Percentiles rank a stretch among this genome's conserved stretches.
Conservation (phyloP, 495 filamentous ascomycete genomes). For the Cudoniella acicularis region DNA sequence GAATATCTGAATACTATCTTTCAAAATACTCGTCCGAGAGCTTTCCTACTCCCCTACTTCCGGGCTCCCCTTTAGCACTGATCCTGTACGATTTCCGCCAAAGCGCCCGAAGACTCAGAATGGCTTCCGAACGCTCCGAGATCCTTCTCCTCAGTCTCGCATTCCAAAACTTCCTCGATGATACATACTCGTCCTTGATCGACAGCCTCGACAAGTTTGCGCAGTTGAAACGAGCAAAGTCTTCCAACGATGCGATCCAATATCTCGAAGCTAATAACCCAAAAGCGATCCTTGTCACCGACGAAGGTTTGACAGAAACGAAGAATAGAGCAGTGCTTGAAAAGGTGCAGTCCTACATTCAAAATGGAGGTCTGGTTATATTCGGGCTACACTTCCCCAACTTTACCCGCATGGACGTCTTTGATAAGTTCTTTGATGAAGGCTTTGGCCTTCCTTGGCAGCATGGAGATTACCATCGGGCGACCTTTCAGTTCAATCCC, state of each 20-base stretch:
- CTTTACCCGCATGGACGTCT: constrained; percentile 1
- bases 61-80: too few relatives aligned
- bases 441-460: constrained; percentile 38
- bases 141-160: constrained; percentile 15
- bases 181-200: constrained; percentile 9
- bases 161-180: constrained; percentile 9
- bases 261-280: constrained; percentile 14
- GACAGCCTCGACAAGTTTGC: constrained; percentile 4
- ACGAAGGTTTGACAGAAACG: constrained; percentile 10
- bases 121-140: not conserved
- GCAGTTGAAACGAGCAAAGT: constrained; percentile 9
- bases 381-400: constrained; percentile 15
- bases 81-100: not conserved
- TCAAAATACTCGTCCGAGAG: not conserved
- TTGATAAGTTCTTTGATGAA: constrained; percentile 4
- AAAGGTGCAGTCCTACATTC: constrained; percentile 7
- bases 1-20: not conserved
- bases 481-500: constrained; percentile 19
- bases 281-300: constrained; percentile 16
- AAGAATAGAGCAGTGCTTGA: constrained; percentile 3
- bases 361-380: constrained; percentile 11
- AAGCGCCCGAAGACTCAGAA: not conserved
- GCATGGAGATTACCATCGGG: constrained; percentile 32
- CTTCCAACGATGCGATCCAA: constrained; percentile 2
- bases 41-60: not conserved